phyloP scores from a whole-genome alignment of 1,139 yeast species.

The Meyerozyma elateridarum region DNA sequence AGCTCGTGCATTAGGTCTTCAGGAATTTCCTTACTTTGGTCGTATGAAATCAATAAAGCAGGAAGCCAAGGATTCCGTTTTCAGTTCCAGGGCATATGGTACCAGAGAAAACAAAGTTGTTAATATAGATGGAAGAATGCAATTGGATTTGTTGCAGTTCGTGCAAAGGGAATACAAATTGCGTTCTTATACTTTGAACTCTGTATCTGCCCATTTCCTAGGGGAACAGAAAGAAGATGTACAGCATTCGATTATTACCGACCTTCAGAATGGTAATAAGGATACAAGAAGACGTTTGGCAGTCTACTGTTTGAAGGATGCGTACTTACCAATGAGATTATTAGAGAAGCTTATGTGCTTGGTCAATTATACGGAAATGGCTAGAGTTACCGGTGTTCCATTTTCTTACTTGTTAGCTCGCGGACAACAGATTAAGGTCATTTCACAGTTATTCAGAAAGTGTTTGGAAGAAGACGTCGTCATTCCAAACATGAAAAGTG shows the following conservation, averaged over 20 bases:
- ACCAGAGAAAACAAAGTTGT: slow-evolving; percentile 89
- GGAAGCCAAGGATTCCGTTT: slow-evolving; percentile 74
- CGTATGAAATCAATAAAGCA: slow-evolving; percentile 65
- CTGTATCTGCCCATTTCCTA: slow-evolving; percentile 90
- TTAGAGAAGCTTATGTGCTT: slow-evolving; percentile 93
- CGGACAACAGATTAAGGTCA: slow-evolving; percentile 97
- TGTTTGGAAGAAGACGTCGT: slow-evolving; percentile 82
- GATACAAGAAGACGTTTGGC: slow-evolving; percentile 95
- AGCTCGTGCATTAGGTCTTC: slow-evolving; percentile 66
- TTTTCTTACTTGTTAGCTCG: slow-evolving; percentile 82
- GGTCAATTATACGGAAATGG: slow-evolving; percentile 98
- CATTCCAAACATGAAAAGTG: slow-evolving; percentile 84
- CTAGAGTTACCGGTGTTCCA: slow-evolving; percentile 98
- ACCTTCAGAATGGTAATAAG: slow-evolving; percentile 83
- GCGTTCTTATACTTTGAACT: slow-evolving; percentile 89
- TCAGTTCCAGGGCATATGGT: slow-evolving; percentile 95
- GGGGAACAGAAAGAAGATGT: slow-evolving; percentile 98
- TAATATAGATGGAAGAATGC: slow-evolving; percentile 94
- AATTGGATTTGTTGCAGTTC: slow-evolving; percentile 87
- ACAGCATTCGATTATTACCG: slow-evolving; percentile 93
- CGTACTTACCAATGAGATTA: slow-evolving; percentile 81
- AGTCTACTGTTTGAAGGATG: slow-evolving; percentile 95
- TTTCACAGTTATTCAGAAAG: slow-evolving; percentile 90
- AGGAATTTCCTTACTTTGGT: slow-evolving; percentile 82
- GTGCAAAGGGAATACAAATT: slow-evolving; percentile 92